phyloP scores from a whole-genome alignment of 106 monocot species.

The Dioscorea zingiberensis region DNA sequence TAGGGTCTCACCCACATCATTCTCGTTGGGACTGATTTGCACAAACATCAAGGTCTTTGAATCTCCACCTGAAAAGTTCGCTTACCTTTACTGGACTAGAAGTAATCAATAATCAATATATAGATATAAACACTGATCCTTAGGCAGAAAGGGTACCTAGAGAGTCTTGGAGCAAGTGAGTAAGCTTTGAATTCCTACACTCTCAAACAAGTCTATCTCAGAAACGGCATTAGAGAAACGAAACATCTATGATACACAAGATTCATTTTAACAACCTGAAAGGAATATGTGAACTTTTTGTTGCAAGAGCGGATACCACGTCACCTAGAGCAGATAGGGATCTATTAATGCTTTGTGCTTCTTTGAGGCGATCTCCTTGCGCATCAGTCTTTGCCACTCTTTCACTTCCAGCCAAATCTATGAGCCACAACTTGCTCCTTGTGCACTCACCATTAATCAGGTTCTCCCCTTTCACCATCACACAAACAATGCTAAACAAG shows the following conservation, averaged over 20 bases:
- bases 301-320: conserved; percentile 92
- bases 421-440: conserved; percentile 82
- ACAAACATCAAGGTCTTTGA: conserved; percentile 93
- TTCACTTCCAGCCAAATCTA: conserved; percentile 94
- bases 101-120: no score
- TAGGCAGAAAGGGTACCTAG: conserved; percentile 40
- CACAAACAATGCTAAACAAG: conserved; percentile 54
- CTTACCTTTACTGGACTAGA: background rate
- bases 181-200: conserved; percentile 92
- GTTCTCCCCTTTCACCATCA: conserved; percentile 84
- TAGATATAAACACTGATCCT: background rate
- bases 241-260: background rate
- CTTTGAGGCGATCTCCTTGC: conserved; percentile 88
- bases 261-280: conserved; percentile 47
- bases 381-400: conserved; percentile 88
- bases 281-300: conserved; percentile 83
- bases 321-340: conserved; percentile 97
- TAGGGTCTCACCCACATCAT: conserved; percentile 74
- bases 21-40: conserved; percentile 84
- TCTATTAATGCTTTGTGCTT: conserved; percentile 88
- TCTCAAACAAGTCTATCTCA: background rate
- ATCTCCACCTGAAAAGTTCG: conserved; percentile 64
- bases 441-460: conserved; percentile 77
- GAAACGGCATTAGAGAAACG: background rate
- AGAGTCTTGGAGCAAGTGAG: conserved; percentile 91